These are phyloP conservation scores for Calonectria honghensis DNA, from an alignment of 2,329 filamentous ascomycete species.

Conservation along the genomic window DNA sequence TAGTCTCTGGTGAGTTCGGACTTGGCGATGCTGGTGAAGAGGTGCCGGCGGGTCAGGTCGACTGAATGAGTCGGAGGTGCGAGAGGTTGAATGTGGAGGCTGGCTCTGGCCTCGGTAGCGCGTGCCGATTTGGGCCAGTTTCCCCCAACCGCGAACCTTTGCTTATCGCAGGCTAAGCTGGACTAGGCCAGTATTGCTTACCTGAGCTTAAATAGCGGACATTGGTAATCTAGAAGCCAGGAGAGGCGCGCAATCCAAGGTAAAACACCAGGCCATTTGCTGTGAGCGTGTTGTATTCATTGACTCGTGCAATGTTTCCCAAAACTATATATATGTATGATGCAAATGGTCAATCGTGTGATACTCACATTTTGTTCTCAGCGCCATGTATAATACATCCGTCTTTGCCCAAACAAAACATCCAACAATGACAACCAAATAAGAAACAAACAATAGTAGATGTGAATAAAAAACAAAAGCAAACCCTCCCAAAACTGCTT, in stretches of 20 bases:
- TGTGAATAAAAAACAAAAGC: neutral
- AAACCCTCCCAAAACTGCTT: neutral
- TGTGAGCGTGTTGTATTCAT: neutral
- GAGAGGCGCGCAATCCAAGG: neutral
- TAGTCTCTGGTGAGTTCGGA: slow-evolving; percentile 18
- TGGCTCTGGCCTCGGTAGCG: slow-evolving; percentile 26
- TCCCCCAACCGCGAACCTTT: slow-evolving; percentile 23
- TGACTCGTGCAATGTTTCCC: neutral
- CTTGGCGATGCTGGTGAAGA: slow-evolving; percentile 19
- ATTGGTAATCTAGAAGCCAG: slow-evolving; percentile 3
- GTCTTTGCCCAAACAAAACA: neutral
- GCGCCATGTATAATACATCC: neutral
- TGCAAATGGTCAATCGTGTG: neutral
- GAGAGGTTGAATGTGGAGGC: slow-evolving; percentile 24
- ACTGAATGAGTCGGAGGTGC: slow-evolving; percentile 25
- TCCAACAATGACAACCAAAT: neutral
- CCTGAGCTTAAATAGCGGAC: slow-evolving; percentile 33
- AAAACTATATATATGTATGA: neutral
- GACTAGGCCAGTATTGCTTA: slow-evolving; percentile 29
- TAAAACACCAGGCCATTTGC: neutral
- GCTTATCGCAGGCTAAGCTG: slow-evolving; percentile 21
- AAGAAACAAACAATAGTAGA: neutral
- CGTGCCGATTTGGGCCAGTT: slow-evolving; percentile 23
- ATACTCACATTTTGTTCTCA: neutral
- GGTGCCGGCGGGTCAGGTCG: slow-evolving; percentile 3